Percentiles rank a stretch among this genome's conserved stretches.
phyloP scores from a whole-genome alignment of 257 asterid species.

The Osmanthus fragrans region DNA sequence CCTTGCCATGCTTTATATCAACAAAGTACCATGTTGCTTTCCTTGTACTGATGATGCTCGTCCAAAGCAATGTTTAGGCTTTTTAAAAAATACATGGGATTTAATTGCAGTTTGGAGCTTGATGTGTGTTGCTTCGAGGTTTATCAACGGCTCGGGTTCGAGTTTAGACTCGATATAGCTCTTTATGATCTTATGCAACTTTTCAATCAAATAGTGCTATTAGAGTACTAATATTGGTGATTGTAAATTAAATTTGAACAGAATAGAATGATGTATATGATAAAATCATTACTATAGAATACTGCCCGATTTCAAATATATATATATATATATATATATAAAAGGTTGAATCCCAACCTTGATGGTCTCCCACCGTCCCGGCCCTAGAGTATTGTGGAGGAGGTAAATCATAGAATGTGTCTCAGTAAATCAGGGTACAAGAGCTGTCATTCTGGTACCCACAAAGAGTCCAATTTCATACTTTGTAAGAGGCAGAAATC shows the following conservation, averaged over 20 bases:
- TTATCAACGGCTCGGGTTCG: not conserved
- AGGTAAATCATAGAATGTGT: too few species aligned
- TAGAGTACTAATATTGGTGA: not conserved
- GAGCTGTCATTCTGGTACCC: too few species aligned
- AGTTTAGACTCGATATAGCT: not conserved
- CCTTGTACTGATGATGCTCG: not conserved
- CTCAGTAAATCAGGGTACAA: too few species aligned
- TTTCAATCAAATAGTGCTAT: not conserved
- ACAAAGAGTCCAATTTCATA: too few species aligned
- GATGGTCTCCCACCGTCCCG: too few species aligned
- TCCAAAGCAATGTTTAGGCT: not conserved
- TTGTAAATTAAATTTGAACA: not conserved
- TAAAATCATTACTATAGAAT: too few species aligned
- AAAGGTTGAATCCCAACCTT: too few species aligned
- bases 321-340: too few species aligned
- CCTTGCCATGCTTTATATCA: slow-evolving; percentile 4
- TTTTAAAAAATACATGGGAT: not conserved
- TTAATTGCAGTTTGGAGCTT: not conserved
- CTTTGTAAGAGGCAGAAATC: too few species aligned
- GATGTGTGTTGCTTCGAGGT: not conserved
- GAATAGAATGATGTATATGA: too few species aligned
- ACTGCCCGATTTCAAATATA: too few species aligned
- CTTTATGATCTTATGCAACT: not conserved
- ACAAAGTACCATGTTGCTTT: not conserved
- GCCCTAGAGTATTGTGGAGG: too few species aligned